Evolutionary conservation across 257 asterid species (phyloP).

Genomic region (Cynanchum wilfordii): DNA sequence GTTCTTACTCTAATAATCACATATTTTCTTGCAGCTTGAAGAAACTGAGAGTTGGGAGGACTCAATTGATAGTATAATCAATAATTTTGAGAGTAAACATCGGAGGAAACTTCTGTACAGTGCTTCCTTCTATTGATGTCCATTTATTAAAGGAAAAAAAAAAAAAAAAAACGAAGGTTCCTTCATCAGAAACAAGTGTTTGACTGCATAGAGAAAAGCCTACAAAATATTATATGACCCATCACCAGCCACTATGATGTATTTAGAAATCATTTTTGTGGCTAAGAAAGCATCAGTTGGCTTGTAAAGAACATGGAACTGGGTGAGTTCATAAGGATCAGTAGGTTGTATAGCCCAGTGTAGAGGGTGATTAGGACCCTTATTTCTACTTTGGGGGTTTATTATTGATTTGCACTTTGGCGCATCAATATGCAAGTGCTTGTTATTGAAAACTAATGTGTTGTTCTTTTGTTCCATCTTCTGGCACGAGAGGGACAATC

Average conservation of each 20-base stretch:
- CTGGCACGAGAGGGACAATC: no score
- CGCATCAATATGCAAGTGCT: no score
- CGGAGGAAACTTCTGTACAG: constrained; percentile 8
- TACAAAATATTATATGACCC: no score
- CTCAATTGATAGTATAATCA: constrained; percentile 1
- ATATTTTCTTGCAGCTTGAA: constrained; percentile 7
- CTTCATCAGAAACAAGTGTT: background rate
- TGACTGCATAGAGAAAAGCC: background rate
- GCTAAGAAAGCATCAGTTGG: background rate
- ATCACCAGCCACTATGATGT: background rate
- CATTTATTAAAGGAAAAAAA: background rate
- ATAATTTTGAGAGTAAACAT: constrained; percentile 7
- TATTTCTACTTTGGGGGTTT: no score
- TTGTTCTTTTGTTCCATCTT: no score
- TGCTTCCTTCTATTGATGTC: constrained; percentile 10
- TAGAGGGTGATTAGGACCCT: no score
- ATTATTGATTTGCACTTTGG: no score
- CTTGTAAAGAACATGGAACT: background rate
- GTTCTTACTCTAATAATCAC: background rate
- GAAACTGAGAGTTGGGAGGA: constrained; percentile 11
- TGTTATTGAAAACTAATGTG: no score
- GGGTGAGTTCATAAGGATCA: background rate
- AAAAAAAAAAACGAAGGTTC: background rate
- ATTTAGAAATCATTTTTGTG: background rate
- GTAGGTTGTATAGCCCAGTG: background rate